Conservation (phyloP, 2,329 filamentous ascomycete species). For the Fusarium subglutinans region DNA sequence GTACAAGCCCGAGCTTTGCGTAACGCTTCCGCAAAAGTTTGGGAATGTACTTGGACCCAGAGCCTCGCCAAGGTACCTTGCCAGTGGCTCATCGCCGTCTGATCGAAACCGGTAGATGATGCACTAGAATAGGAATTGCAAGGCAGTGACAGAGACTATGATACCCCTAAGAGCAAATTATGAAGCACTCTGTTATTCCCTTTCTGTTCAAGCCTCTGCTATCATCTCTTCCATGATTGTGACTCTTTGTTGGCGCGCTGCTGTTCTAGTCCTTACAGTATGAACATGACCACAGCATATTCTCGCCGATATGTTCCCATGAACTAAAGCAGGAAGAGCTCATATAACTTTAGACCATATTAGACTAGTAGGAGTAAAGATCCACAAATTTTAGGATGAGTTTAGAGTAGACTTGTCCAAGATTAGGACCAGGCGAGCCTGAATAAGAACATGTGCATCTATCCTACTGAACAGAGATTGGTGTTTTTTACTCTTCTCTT, state of each 20-base stretch:
- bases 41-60: too few relatives aligned
- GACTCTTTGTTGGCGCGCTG: too few relatives aligned
- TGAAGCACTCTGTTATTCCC: too few relatives aligned
- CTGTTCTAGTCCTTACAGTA: too few relatives aligned
- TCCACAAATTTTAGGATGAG: not conserved
- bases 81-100: too few relatives aligned
- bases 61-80: too few relatives aligned
- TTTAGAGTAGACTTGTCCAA: not conserved
- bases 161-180: fast-evolving
- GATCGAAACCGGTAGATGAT: too few relatives aligned
- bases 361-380: not conserved
- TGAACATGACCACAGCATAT: too few relatives aligned
- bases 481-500: too few relatives aligned
- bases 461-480: too few relatives aligned
- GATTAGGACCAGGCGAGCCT: fast-evolving
- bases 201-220: fast-evolving
- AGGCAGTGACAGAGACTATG: not conserved
- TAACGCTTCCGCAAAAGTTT: not conserved
- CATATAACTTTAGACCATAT: fast-evolving
- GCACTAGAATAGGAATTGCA: too few relatives aligned
- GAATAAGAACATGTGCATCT: not conserved
- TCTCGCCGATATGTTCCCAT: too few relatives aligned
- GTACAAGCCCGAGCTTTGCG: not conserved
- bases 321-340: fast-evolving
- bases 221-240: fast-evolving